Conservation (phyloP, 345 rosid genomes). For the Rubroshorea leprosula region DNA sequence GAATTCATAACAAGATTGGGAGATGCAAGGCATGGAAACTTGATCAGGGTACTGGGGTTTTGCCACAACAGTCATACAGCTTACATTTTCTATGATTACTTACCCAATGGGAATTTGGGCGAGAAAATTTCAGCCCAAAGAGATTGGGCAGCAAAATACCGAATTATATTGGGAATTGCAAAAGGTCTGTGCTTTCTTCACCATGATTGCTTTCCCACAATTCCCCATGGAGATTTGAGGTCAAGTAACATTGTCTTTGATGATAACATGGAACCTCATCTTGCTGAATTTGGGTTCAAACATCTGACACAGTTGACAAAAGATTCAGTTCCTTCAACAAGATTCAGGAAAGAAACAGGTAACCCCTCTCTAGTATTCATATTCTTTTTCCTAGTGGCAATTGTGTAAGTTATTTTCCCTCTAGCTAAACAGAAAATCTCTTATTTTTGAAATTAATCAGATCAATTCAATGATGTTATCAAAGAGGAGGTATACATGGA, state of each 20-base stretch:
- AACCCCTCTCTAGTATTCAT: too few relatives aligned
- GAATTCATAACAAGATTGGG: slow-evolving; percentile 56
- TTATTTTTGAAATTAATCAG: slow-evolving; percentile 18
- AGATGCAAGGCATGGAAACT: slow-evolving; percentile 67
- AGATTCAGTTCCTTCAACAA: slow-evolving; percentile 32
- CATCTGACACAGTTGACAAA: slow-evolving; percentile 37
- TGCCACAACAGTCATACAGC: slow-evolving; percentile 68
- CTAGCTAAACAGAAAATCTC: too few relatives aligned
- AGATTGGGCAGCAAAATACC: slow-evolving; percentile 64
- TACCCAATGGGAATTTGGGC: slow-evolving; percentile 68
- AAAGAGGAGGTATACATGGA: slow-evolving; percentile 51
- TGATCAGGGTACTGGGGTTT: slow-evolving; percentile 76
- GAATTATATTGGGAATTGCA: slow-evolving; percentile 64
- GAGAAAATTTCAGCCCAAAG: slow-evolving; percentile 49
- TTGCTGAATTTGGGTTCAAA: slow-evolving; percentile 67
- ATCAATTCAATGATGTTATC: slow-evolving; percentile 29
- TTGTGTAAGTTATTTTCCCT: too few relatives aligned
- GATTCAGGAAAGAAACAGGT: slow-evolving; percentile 32
- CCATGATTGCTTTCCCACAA: slow-evolving; percentile 79
- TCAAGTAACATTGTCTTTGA: slow-evolving; percentile 53
- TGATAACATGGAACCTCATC: slow-evolving; percentile 67
- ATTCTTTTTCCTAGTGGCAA: too few relatives aligned
- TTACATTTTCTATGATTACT: slow-evolving; percentile 64
- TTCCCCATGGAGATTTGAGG: slow-evolving; percentile 85
- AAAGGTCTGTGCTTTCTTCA: slow-evolving; percentile 84